phyloP scores from a whole-genome alignment of 495 filamentous ascomycete species.

The Chlorociboria aeruginascens region DNA sequence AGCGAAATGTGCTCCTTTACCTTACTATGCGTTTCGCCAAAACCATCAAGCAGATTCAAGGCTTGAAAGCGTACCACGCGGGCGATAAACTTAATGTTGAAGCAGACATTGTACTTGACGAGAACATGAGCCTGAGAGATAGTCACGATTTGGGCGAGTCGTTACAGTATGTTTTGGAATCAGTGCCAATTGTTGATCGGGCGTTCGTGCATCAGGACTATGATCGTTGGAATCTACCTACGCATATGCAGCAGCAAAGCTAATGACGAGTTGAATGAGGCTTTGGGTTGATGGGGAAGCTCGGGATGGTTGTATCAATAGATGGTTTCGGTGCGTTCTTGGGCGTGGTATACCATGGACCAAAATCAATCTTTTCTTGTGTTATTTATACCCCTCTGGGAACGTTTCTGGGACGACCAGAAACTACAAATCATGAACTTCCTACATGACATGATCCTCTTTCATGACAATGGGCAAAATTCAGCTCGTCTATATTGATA shows the following conservation, averaged over 20 bases:
- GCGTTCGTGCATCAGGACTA: slow-evolving; percentile 78
- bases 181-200: slow-evolving; percentile 60
- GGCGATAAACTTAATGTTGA: slow-evolving; percentile 88
- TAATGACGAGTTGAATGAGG: neutral
- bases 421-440: neutral
- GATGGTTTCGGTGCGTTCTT: neutral
- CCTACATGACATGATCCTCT: neutral
- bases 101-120: slow-evolving; percentile 66
- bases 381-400: too few relatives aligned
- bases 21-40: slow-evolving; percentile 90
- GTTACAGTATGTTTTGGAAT: slow-evolving; percentile 83
- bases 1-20: slow-evolving; percentile 80
- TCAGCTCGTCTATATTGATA: too few relatives aligned
- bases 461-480: neutral
- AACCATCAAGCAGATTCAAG: slow-evolving; percentile 78
- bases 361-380: neutral
- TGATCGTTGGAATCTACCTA: slow-evolving; percentile 67
- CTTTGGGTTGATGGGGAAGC: neutral
- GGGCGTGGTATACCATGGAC: neutral
- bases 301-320: neutral
- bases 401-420: neutral
- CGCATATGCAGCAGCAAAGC: slow-evolving; percentile 69
- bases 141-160: slow-evolving; percentile 84
- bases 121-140: slow-evolving; percentile 65
- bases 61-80: slow-evolving; percentile 76